Base-by-base conservation (phyloP, 1,284 basidiomycete genomes). In the Moniliophthora roreri region DNA sequence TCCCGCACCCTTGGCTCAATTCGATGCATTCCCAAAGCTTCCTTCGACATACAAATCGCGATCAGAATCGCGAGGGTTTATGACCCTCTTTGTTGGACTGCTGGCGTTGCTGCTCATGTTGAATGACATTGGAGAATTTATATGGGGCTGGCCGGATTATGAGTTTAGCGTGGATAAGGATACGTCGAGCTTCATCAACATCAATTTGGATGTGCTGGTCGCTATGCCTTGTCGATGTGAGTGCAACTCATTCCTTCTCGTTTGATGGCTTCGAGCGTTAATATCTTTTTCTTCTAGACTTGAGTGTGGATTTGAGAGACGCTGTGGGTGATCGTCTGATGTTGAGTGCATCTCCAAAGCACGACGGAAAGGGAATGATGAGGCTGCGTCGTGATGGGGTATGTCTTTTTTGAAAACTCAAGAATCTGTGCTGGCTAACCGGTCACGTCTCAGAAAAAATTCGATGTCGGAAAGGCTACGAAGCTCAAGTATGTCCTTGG, bases 151-250 rank as follows among this genome's bases (percentile, higher is more conserved):
- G 79, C 89, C 91, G 10, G 87, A 89, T 62, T 88, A 89, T 63
- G 84, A 87, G 62, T 98, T 96, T 69, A 84, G 81, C 56, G 87
- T 98, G 49, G 94, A 96, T 65, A 70, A 73, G 18, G 80, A 81
- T 42, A 69, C 78, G 23, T 71, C 72, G 18, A 85, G 81, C 58
- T 84, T 78, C 53, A 76, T 98, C 73, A 82, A 86, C 59, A 76
- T 98, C 57, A 97, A 98, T 67, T 80, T 97, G 51, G 95, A 98
- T 70, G 69, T 96, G 69, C 84, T 92, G 11, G 89, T 98, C 21
- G 91, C 91, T 59, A 97, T 95, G 83, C 94, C 92, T 1, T 97
- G 95, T 73, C 78, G 81, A 70, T 92, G 93, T 96, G 66, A 72
- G 91, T 83, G 4, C n/a, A 16, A 26, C 7, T 24, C 16, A 5